Base-by-base conservation (phyloP, 169 alveolate species). In the Babesia bovis region DNA sequence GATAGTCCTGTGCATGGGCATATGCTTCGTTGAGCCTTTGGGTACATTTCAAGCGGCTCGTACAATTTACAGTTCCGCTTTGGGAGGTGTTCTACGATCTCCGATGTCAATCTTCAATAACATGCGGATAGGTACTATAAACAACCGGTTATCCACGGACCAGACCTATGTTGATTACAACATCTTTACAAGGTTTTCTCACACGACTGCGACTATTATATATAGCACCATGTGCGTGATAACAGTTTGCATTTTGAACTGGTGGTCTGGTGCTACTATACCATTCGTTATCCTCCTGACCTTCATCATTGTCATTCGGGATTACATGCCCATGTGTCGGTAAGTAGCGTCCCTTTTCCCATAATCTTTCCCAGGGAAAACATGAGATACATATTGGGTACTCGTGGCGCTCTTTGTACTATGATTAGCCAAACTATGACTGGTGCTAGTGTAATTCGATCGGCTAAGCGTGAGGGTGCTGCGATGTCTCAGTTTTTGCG, bases 91-190 rank as follows among this genome's bases (percentile, higher is more conserved):
- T 17, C 33, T 81, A 58, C 53, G 59, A 10, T 81, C 83, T 7
- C 81, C 88, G 5, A 17, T 71, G n/a, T 25, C 82, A 17, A 51
- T 53, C 21, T 71, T 65, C 71, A 71, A 50, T 73, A 61, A 52
- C 41, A 58, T 72, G 60, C 79, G 81, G 21, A 70, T 81, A 17
- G 88, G 84, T 19, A 52, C 38, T 26, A 70, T 81, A 25, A 81
- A 70, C 72, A 81, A 81, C 58, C 68, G 84, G 25, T 68, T 81
- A 9, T 41, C 83, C 13, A 72, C 88, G 19, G 88, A 81, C 61
- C 88, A 81, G 72, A 47, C 76, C 9, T 81, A 71, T 25, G 88
- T 70, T n/a, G 88, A 81, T 42, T 71, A 81, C 67, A 70, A 66
- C 41, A n/a, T 71, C 21, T 71, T 81, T 47, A 23, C 60, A 23